Conservation (phyloP, 169 alveolate genomes). For the Plasmodium berghei region DNA sequence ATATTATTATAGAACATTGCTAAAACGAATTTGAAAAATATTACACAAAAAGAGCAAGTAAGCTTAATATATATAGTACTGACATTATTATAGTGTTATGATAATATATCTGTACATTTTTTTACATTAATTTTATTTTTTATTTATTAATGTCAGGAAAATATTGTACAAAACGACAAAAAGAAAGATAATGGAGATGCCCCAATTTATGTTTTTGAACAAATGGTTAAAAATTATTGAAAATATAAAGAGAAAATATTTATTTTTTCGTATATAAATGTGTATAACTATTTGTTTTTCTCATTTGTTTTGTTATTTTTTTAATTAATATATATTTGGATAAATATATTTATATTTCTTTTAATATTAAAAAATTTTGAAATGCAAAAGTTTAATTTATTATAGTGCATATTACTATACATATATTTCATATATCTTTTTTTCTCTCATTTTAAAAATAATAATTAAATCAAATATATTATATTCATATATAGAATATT, state of each 20-base stretch:
- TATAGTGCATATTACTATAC: no score
- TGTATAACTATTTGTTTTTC: neutral
- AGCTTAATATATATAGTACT: neutral
- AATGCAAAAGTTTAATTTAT: no score
- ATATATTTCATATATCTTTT: no score
- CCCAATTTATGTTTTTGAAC: constrained; percentile 66
- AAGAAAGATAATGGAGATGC: constrained; percentile 24
- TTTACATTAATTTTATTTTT: constrained; percentile 4
- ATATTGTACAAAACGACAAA: neutral
- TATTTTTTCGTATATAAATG: neutral
- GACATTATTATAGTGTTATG: neutral
- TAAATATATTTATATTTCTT: no score
- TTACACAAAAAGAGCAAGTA: neutral
- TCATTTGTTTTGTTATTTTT: neutral
- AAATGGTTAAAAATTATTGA: constrained; percentile 69
- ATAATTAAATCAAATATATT: no score
- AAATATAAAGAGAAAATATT: neutral
- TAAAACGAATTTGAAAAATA: neutral
- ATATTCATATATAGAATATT: no score
- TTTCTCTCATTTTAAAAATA: no score
- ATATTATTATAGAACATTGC: no score
- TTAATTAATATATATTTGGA: neutral
- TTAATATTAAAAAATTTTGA: no score
- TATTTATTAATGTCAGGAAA: constrained; percentile 16
- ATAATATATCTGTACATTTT: neutral